Conservation (phyloP, 805 yeast genomes). For the Metschnikowia matae region DNA sequence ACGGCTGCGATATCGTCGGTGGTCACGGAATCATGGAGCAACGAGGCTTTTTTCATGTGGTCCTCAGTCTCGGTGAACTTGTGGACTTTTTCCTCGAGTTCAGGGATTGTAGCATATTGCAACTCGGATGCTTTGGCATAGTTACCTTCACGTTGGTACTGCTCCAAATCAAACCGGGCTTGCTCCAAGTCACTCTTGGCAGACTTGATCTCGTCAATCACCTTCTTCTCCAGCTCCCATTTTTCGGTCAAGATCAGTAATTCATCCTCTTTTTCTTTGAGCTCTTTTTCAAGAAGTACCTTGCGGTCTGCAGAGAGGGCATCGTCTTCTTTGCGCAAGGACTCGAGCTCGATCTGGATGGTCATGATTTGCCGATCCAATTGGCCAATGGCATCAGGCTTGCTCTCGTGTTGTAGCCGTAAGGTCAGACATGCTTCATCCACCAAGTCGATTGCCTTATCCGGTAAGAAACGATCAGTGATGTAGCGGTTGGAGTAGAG, state of each 20-base stretch:
- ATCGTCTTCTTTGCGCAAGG: slow-evolving; percentile 89
- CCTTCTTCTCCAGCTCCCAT: slow-evolving; percentile 82
- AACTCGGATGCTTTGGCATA: slow-evolving; percentile 86
- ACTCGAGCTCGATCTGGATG: slow-evolving; percentile 90
- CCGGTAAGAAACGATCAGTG: slow-evolving; percentile 88
- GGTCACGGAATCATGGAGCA: slow-evolving; percentile 88
- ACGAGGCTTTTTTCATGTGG: slow-evolving; percentile 23
- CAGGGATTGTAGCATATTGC: slow-evolving; percentile 84
- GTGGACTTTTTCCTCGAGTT: slow-evolving; percentile 60
- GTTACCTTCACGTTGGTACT: slow-evolving; percentile 77
- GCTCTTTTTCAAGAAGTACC: slow-evolving; percentile 64
- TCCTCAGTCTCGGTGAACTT: slow-evolving; percentile 38
- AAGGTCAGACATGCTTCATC: slow-evolving; percentile 97
- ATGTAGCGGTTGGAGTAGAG: slow-evolving; percentile 85
- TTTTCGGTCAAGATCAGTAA: slow-evolving; percentile 65
- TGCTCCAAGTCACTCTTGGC: slow-evolving; percentile 82
- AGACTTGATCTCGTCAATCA: slow-evolving; percentile 70
- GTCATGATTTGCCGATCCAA: slow-evolving; percentile 89
- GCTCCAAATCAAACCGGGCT: slow-evolving; percentile 78
- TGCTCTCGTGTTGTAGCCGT: slow-evolving; percentile 92
- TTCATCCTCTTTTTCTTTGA: slow-evolving; percentile 61
- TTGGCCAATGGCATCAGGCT: slow-evolving; percentile 90
- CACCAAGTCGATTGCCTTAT: slow-evolving; percentile 92
- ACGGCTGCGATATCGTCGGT: slow-evolving; percentile 92
- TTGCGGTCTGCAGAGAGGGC: slow-evolving; percentile 75